Evolutionary conservation across 2,329 filamentous ascomycete genomes (phyloP), one percentile per base, ranked within the genome.

Genomic region (Pseudogymnoascus sp.): DNA sequence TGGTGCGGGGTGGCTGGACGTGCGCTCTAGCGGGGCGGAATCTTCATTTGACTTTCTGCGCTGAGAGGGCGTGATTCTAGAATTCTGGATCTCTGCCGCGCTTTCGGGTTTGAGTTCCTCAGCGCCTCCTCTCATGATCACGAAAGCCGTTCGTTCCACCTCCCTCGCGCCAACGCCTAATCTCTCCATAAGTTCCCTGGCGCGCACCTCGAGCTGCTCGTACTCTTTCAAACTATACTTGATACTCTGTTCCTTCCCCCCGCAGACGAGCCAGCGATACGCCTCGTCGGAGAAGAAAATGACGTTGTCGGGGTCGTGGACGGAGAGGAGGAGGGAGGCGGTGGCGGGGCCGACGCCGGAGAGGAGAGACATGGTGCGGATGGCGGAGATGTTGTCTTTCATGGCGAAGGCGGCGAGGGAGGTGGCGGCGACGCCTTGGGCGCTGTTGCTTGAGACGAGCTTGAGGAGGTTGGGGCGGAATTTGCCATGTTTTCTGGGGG

Each of bases 201-300:
- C 79, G 62, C 75, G 73, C 4, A 73, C 70, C 37, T 80, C 78
- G 23, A 93, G 73, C n/a, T 77, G 74, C 43, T 77, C 74, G 69
- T 92, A 93, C 75, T 93, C 90, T 68, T 85, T 86, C 19, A 77
- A 74, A 45, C 80, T 88, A 75, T 95, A 95, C 75, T 87, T 89
- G 73, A 91, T 86, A 23, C 78, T 75, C 0, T 71, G 75, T 63
- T 77, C 80, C 43, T 77, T 76, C 0, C 80, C 80, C n/a, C 75
- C 73, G 71, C 82, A 84, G 70, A 84, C 84, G 5, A 89, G 76
- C 89, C 89, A 93, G 68, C 86, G 82, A 72, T 87, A 93, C 3
- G 87, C 81, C 75, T 95, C 90, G 71, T 96, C 91, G 2, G 87
- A 89, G 76, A 93, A 93, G 79, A 93, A 93, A 1, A 90, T 82